Evolutionary conservation across 2,329 filamentous ascomycete species (phyloP), one percentile per base, ranked within the genome.

Genomic region (Ilyonectria sp.): DNA sequence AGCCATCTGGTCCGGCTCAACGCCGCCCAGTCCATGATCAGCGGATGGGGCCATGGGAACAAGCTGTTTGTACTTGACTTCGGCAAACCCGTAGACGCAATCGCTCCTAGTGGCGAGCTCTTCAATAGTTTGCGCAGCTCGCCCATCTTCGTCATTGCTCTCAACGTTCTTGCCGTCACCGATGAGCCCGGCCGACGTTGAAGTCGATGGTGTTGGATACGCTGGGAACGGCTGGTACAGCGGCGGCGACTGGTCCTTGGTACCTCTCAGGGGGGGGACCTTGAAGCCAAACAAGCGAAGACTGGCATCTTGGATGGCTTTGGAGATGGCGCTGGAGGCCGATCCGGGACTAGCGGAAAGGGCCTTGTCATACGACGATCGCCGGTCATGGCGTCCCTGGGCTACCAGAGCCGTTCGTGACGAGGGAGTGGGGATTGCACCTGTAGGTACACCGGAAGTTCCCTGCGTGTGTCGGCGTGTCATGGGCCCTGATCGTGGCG

Each of bases 61-160:
- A n/a, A 99, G 87, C 80, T 99, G 96, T 81, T 97, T 96, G 82
- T 97, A 98, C 81, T 99, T 99, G 77, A 99, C 95, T 82, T 99
- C 95, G 6, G 96, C 96, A 81, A 99, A 98, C 3, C 95, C 95
- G 79, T 95, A 99, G 3, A 99, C 95, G 52, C 98, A 96, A 79
- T 99, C 95, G 77, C 95, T 98, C 44, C 95, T 89, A 35, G 94
- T 96, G 2, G 96, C 96, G 71, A 94, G 92, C 74, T 98, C 95
- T 79, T 99, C 95, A 64, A 98, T 94, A 50, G 90, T 88, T 76
- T 94, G 92, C 2, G 95, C 90, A 46, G 93, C 91, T 70, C 89
- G 90, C 17, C 87, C 86, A 77, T 98, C 96, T 76, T 98, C 95
- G 70, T 98, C 94, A 19, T 74, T 78, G 21, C 90, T 82, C 3